Evolutionary conservation across 768 basidiomycete genomes (phyloP), one percentile per base, ranked within the genome.

Genomic region (Russula sp.): DNA sequence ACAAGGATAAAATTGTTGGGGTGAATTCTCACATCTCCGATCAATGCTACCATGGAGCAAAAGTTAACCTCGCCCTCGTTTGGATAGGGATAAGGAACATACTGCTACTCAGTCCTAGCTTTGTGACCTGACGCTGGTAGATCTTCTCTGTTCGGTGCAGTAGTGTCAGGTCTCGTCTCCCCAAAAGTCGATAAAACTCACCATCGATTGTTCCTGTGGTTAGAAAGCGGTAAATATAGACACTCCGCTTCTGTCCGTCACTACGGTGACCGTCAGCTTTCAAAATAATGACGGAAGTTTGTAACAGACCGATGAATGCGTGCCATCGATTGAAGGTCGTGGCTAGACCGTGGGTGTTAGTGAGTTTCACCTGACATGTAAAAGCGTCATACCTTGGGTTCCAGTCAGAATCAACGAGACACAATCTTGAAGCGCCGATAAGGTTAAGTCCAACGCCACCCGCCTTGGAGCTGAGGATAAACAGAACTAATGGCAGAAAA

Each of bases 321-420:
- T 56, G 94, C 96, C 96, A 98, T 98, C 2, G 97, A 88, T 74
- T 99, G 97, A 18, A 94, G 74, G 75, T 99, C 97, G 69, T 90
- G 90, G 69, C 89, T 92, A 59, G 22, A 34, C 59, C 42, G n/a
- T 20, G 37, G 44, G 20, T 56, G 57, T 49, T 31, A 55, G n/a
- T 14, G 39, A 10, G 39, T 20, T 35, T 34, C 27, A 27, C 35
- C 32, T 40, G 31, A 31, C 7, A 27, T 37, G 18, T 11, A 13
- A 35, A 50, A n/a, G 45, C 22, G 34, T 63, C 71, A 55, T 55
- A 85, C 87, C 90, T 91, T 40, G 94, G 94, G 75, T 95, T 96
- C 94, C 94, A 97, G 70, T 95, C 94, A 20, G 88, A 89, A 73
- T 97, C 94, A 44, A 96, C 78, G 53, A 95, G 79, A 64, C 91